Conservation (phyloP, 352 stramenopile genomes). For the Phytopythium helicoides region DNA sequence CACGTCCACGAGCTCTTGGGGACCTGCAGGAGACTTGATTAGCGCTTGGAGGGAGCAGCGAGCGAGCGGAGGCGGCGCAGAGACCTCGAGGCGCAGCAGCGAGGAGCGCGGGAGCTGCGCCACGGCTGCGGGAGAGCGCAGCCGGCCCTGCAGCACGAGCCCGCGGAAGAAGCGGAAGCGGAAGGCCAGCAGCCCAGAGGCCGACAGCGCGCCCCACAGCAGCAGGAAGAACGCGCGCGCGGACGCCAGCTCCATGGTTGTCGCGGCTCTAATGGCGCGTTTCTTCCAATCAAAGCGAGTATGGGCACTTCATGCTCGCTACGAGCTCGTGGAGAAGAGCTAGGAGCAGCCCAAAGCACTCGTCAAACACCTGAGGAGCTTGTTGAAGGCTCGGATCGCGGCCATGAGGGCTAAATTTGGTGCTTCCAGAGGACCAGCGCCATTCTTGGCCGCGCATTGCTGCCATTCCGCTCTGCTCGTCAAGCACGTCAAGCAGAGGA, state of each 20-base stretch:
- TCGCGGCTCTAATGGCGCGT: background rate
- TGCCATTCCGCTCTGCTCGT: too few species aligned
- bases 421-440: too few species aligned
- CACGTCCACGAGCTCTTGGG: conserved; percentile 66
- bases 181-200: conserved; percentile 29
- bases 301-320: too few species aligned
- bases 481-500: background rate
- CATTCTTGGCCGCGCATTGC: too few species aligned
- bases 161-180: conserved; percentile 31
- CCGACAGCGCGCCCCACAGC: conserved; percentile 15
- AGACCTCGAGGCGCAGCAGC: conserved; percentile 36
- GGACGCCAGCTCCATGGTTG: background rate
- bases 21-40: too few species aligned
- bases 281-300: too few species aligned
- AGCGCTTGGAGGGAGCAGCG: too few species aligned
- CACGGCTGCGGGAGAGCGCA: conserved; percentile 22
- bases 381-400: too few species aligned
- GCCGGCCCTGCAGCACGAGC: conserved; percentile 43
- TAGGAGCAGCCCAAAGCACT: too few species aligned
- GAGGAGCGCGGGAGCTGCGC: conserved; percentile 20
- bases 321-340: too few species aligned
- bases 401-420: too few species aligned
- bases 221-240: conserved; percentile 25
- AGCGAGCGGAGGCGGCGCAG: background rate
- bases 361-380: too few species aligned